Conservation (phyloP, 108 stramenopile species). For the Parmales sp. region DNA sequence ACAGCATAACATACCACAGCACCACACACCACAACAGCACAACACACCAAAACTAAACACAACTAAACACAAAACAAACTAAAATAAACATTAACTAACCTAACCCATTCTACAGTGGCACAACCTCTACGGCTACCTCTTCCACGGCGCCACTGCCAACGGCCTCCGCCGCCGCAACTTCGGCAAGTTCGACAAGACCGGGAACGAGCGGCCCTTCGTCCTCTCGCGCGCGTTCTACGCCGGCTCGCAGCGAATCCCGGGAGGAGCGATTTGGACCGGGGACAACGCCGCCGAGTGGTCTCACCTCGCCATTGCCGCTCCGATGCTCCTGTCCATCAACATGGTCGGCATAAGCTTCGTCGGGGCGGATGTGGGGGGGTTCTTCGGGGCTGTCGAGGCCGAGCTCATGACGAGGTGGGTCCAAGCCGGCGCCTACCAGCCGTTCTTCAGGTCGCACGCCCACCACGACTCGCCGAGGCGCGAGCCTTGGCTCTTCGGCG, state of each 20-base stretch:
- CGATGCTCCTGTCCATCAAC: conserved; percentile 91
- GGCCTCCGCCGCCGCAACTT: conserved; percentile 70
- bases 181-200: conserved; percentile 26
- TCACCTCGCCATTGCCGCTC: conserved; percentile 78
- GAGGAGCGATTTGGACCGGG: conserved; percentile 99
- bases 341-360: conserved; percentile 86
- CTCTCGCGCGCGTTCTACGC: conserved; percentile 92
- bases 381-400: conserved; percentile 89
- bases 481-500: conserved; percentile 97
- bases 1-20: too few relatives aligned
- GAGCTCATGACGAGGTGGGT: conserved; percentile 97
- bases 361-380: conserved; percentile 99
- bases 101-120: conserved; percentile 59
- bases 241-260: conserved; percentile 82
- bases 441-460: conserved; percentile 98
- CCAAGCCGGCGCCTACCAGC: conserved; percentile 94
- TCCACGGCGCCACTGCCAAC: conserved; percentile 89
- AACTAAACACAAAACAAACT: too few relatives aligned
- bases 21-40: too few relatives aligned
- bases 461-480: conserved; percentile 94
- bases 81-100: neutral
- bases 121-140: conserved; percentile 96
- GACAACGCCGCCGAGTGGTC: conserved; percentile 93
- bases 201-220: conserved; percentile 82
- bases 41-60: too few relatives aligned